phyloP scores from a whole-genome alignment of 176 grass and related monocot species.

The Triticum dicoccoides region DNA sequence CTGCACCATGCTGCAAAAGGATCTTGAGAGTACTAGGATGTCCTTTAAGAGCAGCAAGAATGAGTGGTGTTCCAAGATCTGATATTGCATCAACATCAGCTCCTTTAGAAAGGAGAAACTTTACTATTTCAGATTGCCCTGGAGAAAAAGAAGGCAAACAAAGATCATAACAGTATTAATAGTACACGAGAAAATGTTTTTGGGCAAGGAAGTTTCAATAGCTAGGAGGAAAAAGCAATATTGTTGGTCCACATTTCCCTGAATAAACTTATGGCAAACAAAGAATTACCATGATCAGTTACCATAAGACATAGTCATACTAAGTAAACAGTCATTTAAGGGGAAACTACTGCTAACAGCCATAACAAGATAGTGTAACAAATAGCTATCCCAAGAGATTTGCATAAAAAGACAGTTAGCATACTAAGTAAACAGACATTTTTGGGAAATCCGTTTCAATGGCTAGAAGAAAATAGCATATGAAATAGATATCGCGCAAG shows the following conservation, averaged over 20 bases:
- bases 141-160: constrained; percentile 12
- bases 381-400: not conserved
- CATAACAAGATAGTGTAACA: not conserved
- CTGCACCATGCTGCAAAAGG: constrained; percentile 16
- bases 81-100: constrained; percentile 20
- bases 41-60: constrained; percentile 20
- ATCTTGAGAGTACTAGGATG: constrained; percentile 31
- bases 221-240: not conserved
- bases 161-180: not conserved
- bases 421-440: not conserved
- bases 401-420: not conserved
- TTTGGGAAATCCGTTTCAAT: not conserved
- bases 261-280: not conserved
- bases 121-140: constrained; percentile 31
- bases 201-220: not conserved
- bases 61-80: constrained; percentile 23
- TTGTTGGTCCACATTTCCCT: not conserved
- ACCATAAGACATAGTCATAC: not conserved
- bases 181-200: not conserved
- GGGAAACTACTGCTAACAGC: not conserved
- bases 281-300: not conserved
- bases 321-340: not conserved
- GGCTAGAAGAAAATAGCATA: not conserved
- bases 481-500: not conserved
- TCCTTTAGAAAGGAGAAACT: constrained; percentile 47